Conservation (phyloP, 805 yeast genomes). For the Candida insectalens region DNA sequence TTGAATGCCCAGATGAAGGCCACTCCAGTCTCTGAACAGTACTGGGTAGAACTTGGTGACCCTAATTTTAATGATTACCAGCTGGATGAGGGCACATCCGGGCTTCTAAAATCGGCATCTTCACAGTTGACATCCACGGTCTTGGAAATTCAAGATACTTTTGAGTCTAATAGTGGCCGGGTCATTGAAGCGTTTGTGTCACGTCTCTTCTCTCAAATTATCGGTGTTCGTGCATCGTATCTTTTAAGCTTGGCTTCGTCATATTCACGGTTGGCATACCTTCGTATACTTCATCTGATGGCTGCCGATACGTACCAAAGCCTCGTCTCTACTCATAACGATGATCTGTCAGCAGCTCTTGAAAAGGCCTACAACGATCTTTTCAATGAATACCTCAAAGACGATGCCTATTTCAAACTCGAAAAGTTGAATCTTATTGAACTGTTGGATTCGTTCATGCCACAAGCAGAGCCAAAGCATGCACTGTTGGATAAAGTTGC, state of each 20-base stretch:
- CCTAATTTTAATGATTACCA: constrained; percentile 41
- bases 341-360: constrained; percentile 39
- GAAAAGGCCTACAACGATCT: constrained; percentile 69
- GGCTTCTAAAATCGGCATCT: constrained; percentile 44
- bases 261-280: constrained; percentile 58
- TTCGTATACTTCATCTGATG: constrained; percentile 58
- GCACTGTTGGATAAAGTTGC: constrained; percentile 21
- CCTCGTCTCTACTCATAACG: constrained; percentile 42
- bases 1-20: constrained; percentile 25
- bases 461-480: constrained; percentile 27
- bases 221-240: constrained; percentile 45
- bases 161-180: constrained; percentile 42
- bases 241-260: constrained; percentile 56
- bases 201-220: constrained; percentile 66
- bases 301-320: constrained; percentile 46
- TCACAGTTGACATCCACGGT: constrained; percentile 64
- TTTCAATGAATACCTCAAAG: constrained; percentile 59
- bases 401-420: constrained; percentile 55
- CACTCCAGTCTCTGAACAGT: constrained; percentile 21
- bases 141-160: constrained; percentile 62
- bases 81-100: constrained; percentile 42
- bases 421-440: constrained; percentile 65
- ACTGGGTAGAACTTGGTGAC: constrained; percentile 54
- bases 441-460: constrained; percentile 31
- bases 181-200: constrained; percentile 66